A percentile compares a stretch with the other conserved stretches of the same genome.
These are phyloP conservation scores for Phaseolus lunatus DNA, from an alignment of 306 rosid genomes.

Conservation along the genomic window DNA sequence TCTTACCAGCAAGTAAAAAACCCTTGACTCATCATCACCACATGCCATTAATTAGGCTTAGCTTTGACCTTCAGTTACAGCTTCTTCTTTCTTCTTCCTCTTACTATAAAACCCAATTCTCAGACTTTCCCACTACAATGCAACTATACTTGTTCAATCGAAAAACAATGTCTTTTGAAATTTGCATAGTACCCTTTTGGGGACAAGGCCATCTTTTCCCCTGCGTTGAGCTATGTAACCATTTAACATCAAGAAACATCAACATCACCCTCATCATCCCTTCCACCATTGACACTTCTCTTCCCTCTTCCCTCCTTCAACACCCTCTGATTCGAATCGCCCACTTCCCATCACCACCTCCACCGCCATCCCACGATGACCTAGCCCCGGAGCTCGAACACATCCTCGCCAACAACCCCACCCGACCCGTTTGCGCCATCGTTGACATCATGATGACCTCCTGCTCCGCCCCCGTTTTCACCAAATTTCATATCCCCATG, in stretches of 20 bases:
- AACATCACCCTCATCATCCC: conserved; percentile 51
- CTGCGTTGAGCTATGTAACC: conserved; percentile 68
- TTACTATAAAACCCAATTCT: not conserved
- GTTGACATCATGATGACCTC: conserved; percentile 64
- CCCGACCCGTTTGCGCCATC: conserved; percentile 63
- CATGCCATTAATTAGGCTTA: not conserved
- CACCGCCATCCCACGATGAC: conserved; percentile 30
- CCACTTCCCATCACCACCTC: conserved; percentile 36
- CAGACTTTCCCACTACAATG: not conserved
- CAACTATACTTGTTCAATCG: too few species aligned
- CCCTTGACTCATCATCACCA: not conserved
- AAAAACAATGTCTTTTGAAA: conserved; percentile 52
- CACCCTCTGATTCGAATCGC: conserved; percentile 54
- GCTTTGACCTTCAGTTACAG: not conserved
- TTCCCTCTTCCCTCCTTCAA: conserved; percentile 60
- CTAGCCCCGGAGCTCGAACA: conserved; percentile 45
- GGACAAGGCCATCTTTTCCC: conserved; percentile 82
- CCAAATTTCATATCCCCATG: conserved; percentile 54
- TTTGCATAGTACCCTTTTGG: conserved; percentile 61
- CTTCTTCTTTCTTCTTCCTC: not conserved
- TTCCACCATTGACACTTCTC: conserved; percentile 52
- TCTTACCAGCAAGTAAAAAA: not conserved
- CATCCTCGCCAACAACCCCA: conserved; percentile 39
- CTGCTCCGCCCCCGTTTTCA: conserved; percentile 53
- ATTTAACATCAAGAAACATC: conserved; percentile 56